Percentiles rank a stretch among this genome's conserved stretches.
Evolutionary conservation across 495 filamentous ascomycete genomes (phyloP).

Genomic region (Penicillium paradoxum): DNA sequence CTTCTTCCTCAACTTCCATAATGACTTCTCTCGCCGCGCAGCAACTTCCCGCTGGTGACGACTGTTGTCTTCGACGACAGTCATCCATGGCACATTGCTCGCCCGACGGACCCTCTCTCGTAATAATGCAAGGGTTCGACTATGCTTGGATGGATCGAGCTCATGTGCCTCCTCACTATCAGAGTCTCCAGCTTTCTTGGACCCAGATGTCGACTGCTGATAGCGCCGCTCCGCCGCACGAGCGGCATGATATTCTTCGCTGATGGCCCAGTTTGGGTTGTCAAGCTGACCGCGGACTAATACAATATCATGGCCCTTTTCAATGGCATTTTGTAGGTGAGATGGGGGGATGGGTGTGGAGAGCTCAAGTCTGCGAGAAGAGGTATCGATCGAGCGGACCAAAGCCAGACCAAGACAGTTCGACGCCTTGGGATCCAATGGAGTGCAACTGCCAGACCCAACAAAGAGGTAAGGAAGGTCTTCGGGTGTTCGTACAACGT

Average conservation of each 20-base stretch:
- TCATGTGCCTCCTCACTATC: constrained; percentile 1
- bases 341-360: constrained; percentile 43
- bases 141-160: constrained; percentile 14
- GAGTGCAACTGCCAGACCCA: constrained; percentile 34
- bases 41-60: constrained; percentile 28
- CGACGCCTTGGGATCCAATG: constrained; percentile 39
- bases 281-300: constrained; percentile 51
- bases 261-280: constrained; percentile 48
- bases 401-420: constrained; percentile 50
- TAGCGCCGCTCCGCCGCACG: constrained; percentile 35
- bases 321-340: constrained; percentile 26
- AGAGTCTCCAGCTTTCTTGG: constrained; percentile 21
- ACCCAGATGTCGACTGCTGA: constrained; percentile 18
- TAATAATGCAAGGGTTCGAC: constrained; percentile 21
- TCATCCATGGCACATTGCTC: constrained; percentile 45
- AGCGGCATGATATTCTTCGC: constrained; percentile 42
- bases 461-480: constrained; percentile 41
- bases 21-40: constrained; percentile 30
- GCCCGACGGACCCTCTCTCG: constrained; percentile 35
- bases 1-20: constrained; percentile 47
- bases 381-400: constrained; percentile 42
- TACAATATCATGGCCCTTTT: constrained; percentile 38
- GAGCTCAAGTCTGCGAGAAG: constrained; percentile 38
- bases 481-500: constrained; percentile 32
- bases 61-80: constrained; percentile 38